Evolutionary conservation across 306 rosid species (phyloP), one percentile per base, ranked within the genome.

Genomic region (Ammopiptanthus mongolicus): DNA sequence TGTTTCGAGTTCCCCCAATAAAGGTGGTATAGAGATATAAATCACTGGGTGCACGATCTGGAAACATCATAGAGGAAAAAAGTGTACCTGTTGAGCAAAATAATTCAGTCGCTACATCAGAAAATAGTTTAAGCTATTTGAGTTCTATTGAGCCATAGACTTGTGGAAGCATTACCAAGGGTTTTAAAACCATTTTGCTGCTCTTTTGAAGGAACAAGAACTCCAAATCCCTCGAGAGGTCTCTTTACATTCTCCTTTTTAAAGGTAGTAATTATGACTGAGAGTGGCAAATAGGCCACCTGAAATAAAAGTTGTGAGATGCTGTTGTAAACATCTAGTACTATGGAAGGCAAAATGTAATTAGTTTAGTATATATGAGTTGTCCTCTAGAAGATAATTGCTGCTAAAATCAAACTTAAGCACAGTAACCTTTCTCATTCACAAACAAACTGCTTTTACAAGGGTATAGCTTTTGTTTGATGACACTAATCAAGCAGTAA

Each of bases 171-270:
- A 65, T 84, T 91, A 94, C 98, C 98, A 41, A 94, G 94, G 69
- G 97, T 94, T 84, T 84, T 87, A 25, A 91, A 86, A 74, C 97
- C 97, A 65, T 88, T 88, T 74, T 84, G 78, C 86, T 84, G 87
- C 82, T 94, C 98, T 74, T 81, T 84, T 19, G 98, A 87, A 78
- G 98, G 98, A 76, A 94, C 93, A 64, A 94, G 98, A 78, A 91
- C 94, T 67, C 97, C 98, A 69, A 94, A 94, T 77, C 98, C 98
- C 78, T 94, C 98, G 51, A 94, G 93, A 46, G 98, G 94, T 80
- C 87, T 87, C 91, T 87, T 86, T 6, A 91, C 88, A 78, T 87
- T 88, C 81, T 88, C 93, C 84, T 86, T 91, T 82, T 82, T 88
- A 80, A 94, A 94, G 80, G 96, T 79, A 34, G 97, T 88, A 51